Percentiles rank a stretch among this genome's conserved stretches.
Evolutionary conservation across 208 protist species (phyloP).

Genomic region (Crithidia acanthocephali): DNA sequence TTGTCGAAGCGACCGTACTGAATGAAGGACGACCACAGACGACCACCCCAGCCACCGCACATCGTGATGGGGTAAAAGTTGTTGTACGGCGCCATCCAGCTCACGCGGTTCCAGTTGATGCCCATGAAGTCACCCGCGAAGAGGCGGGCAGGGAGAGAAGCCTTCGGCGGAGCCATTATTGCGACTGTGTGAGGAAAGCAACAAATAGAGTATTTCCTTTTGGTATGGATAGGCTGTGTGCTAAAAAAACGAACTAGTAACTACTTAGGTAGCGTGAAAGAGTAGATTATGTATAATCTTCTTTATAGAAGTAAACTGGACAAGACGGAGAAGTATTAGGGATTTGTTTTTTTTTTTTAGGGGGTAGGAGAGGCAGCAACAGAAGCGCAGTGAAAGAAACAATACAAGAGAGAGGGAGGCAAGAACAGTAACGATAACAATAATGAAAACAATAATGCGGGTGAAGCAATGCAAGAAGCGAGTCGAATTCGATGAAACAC

Average conservation of each 20-base stretch:
- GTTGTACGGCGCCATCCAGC: slow-evolving; percentile 90
- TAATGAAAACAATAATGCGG: too few relatives aligned
- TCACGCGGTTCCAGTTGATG: slow-evolving; percentile 88
- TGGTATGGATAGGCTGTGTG: too few relatives aligned
- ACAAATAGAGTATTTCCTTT: not conserved
- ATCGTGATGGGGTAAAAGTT: slow-evolving; percentile 92
- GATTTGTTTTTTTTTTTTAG: too few relatives aligned
- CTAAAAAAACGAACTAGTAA: not conserved
- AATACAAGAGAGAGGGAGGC: too few relatives aligned
- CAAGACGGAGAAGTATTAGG: too few relatives aligned
- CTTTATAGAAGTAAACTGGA: not conserved
- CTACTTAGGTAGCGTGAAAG: not conserved
- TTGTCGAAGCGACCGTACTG: slow-evolving; percentile 89
- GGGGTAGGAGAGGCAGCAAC: too few relatives aligned
- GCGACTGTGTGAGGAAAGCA: not conserved
- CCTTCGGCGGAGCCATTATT: slow-evolving; percentile 84
- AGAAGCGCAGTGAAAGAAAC: too few relatives aligned
- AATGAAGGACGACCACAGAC: slow-evolving; percentile 87
- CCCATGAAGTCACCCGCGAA: slow-evolving; percentile 86
- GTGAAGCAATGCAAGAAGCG: too few relatives aligned
- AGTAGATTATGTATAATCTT: slow-evolving; percentile 3
- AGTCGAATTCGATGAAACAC: too few relatives aligned
- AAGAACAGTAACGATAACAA: too few relatives aligned
- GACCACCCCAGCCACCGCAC: slow-evolving; percentile 80
- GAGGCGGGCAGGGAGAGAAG: slow-evolving; percentile 71